Base-by-base conservation (phyloP, 2,329 filamentous ascomycete species). In the Clathrospora elynae region DNA sequence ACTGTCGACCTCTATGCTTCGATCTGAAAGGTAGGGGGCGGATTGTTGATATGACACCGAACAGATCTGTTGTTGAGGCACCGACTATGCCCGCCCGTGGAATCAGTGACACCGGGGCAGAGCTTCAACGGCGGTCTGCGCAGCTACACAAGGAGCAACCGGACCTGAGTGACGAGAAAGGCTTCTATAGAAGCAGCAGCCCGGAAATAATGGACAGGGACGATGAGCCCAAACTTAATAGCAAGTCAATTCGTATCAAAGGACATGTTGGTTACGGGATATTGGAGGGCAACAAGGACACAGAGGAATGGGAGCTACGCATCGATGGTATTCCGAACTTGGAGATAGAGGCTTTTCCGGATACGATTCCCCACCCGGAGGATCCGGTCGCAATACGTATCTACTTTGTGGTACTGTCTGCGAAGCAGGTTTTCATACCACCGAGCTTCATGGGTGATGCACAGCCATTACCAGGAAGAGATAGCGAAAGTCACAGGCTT, bases 391-490 rank as follows among this genome's bases (percentile, higher is more conserved):
- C 42, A n/a, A 34, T 18, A 8, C 16, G 13, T 4, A 42, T 33
- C 11, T 52, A 38, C 22, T 55, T 55, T 31, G 45, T 52, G 1
- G 53, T 59, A 2, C 13, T 59, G 13, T 46, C 56, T n/a, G 47
- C 49, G 18, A 57, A 57, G 17, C 42, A 53, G 17, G 29, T 39
- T 7, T 30, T 34, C 35, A 40, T 33, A 13, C 40, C 37, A 13
- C 23, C 19, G 6, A 13, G 6, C n/a, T 26, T 41, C 11, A 23
- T 28, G 9, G 16, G 28, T 10, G 6, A 30, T 3, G 28, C 16
- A 8, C n/a, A 4, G 14, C 6, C 9, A 12, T 26, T 3, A 10
- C 13, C 14, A 30, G 30, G n/a, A 20, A 6, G 32, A 24, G 3
- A 47, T 7, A 10, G 28, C 6, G 28, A 30, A 16, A 17, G 10